A percentile compares a stretch with the other conserved stretches of the same genome.
These are phyloP conservation scores for Dovyalis caffra DNA, from an alignment of 345 rosid species.

Conservation along the genomic window DNA sequence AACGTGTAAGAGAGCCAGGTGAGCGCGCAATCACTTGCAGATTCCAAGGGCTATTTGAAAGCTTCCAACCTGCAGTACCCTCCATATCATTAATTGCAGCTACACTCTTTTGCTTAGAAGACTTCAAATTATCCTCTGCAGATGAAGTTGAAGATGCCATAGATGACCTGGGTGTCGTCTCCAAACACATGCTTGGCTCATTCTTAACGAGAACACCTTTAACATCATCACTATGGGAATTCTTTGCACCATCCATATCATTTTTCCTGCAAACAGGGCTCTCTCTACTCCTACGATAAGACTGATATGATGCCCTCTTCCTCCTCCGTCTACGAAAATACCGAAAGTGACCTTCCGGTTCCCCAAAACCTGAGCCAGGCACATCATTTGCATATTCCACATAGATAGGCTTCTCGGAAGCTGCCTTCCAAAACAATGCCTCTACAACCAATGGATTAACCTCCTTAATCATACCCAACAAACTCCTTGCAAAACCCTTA, in stretches of 20 bases:
- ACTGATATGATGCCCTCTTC: conserved; percentile 50
- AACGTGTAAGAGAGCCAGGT: conserved; percentile 96
- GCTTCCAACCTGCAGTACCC: conserved; percentile 99
- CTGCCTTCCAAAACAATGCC: conserved; percentile 87
- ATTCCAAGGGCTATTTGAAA: conserved; percentile 98
- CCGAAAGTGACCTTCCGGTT: conserved; percentile 63
- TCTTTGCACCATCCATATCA: conserved; percentile 26
- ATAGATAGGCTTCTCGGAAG: conserved; percentile 78
- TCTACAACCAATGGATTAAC: conserved; percentile 70
- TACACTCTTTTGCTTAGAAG: conserved; percentile 43
- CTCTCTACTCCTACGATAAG: conserved; percentile 58
- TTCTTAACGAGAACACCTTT: conserved; percentile 27
- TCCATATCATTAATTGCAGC: conserved; percentile 54
- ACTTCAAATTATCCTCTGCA: conserved; percentile 32
- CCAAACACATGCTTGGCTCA: conserved; percentile 23
- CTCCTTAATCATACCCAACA: conserved; percentile 69
- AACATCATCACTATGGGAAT: conserved; percentile 21
- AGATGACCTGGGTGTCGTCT: conserved; percentile 22
- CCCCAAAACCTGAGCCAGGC: conserved; percentile 93
- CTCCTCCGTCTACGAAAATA: conserved; percentile 69
- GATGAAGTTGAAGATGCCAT: conserved; percentile 29
- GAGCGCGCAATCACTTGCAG: conserved; percentile 94
- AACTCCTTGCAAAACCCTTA: conserved; percentile 61
- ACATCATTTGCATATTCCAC: conserved; percentile 99
- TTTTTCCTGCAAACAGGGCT: conserved; percentile 25